Conservation (phyloP, 1,139 yeast species). For the Spencermartinsiella ligniputridi region DNA sequence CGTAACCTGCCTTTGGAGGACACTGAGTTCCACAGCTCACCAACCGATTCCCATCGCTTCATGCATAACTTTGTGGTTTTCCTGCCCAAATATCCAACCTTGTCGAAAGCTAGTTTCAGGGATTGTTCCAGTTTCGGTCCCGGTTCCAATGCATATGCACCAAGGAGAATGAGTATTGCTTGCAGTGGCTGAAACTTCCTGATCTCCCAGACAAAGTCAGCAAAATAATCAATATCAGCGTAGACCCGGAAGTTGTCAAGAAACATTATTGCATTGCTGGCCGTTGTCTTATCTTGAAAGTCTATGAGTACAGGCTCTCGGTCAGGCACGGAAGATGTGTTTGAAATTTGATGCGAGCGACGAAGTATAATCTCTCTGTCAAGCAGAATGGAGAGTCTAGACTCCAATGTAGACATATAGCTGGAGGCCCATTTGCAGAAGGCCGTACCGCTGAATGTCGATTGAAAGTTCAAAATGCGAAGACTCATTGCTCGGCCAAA, state of each 20-base stretch:
- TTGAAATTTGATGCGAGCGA: background rate
- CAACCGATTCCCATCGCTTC: constrained; percentile 5
- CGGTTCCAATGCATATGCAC: constrained; percentile 2
- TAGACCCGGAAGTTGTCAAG: constrained; percentile 6
- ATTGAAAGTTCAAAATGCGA: constrained; percentile 3
- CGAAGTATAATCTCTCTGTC: background rate
- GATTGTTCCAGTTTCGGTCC: constrained; percentile 1
- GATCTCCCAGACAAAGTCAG: constrained; percentile 9
- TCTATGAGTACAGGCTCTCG: background rate
- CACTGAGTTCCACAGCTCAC: constrained; percentile 2
- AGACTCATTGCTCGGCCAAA: background rate
- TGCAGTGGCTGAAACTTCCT: constrained; percentile 12
- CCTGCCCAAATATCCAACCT: constrained; percentile 5
- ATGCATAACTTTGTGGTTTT: constrained; percentile 6
- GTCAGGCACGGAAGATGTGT: constrained; percentile 1
- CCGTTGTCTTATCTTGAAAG: constrained; percentile 1
- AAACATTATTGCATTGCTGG: background rate
- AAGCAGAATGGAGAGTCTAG: background rate
- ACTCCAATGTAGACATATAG: background rate
- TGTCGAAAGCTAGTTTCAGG: constrained; percentile 1
- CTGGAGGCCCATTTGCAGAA: constrained; percentile 1
- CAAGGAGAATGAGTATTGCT: constrained; percentile 8
- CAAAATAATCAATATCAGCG: constrained; percentile 2
- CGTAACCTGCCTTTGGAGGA: background rate
- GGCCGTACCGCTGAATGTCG: background rate